Evolutionary conservation across 139 green algal species (phyloP), one percentile per base, ranked within the genome.

Genomic region (Chlamydomonas asymmetrica): DNA sequence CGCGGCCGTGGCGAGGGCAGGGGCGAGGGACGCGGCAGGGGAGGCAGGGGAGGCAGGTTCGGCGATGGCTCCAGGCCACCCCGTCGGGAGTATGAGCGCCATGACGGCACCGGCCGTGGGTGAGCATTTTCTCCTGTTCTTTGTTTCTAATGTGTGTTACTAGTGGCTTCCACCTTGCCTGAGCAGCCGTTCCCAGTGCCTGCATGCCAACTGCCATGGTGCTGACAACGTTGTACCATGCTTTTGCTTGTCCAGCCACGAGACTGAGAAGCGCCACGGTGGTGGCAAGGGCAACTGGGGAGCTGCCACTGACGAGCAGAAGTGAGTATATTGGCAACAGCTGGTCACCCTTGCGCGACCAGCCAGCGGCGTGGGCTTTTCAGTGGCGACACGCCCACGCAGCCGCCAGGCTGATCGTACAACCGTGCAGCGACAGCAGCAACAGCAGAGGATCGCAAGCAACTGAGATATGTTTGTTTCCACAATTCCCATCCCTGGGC

Each of bases 201-300:
- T 38, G 39, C n/a, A n/a, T n/a, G n/a, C n/a, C n/a, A n/a, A n/a
- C n/a, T n/a, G n/a, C n/a, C n/a, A n/a, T n/a, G n/a, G n/a, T n/a
- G n/a, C n/a, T n/a, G n/a, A n/a, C n/a, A n/a, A n/a, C n/a, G n/a
- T n/a, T n/a, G n/a, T n/a, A n/a, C n/a, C n/a, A n/a, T n/a, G n/a
- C n/a, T n/a, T n/a, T n/a, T n/a, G n/a, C n/a, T n/a, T 9, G 1
- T 60, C 75, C 86, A 94, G 88, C 20, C 85, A 93, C 80, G 92
- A 97, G 87, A 84, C 71, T 59, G 81, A 93, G 68, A 97, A 97
- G 88, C 87, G 88, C 29, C 80, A 87, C 45, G 92, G 92, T 45
- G 85, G 76, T 59, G 92, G 92, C 69, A 79, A 81, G 54, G 91
- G 87, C 81, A 97, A 97, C 85, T 97, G 92, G 92, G 87, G 85